Conservation (phyloP, 176 grass and related monocot species). For the Dendrocalamus sinicus region DNA sequence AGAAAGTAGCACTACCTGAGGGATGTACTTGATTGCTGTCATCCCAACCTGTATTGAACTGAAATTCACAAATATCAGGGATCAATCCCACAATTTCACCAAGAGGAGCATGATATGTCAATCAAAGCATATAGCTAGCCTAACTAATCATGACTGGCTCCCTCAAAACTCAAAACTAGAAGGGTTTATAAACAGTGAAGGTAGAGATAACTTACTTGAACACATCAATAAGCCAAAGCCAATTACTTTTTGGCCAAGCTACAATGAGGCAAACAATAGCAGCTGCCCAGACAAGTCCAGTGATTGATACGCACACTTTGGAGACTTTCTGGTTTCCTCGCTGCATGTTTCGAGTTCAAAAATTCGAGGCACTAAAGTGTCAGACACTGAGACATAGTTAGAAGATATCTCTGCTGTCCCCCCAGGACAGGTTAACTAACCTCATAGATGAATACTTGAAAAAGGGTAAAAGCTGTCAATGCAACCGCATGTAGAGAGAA, state of each 20-base stretch:
- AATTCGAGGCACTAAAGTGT: constrained; percentile 25
- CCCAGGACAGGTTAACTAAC: constrained; percentile 55
- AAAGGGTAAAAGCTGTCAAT: constrained; percentile 88
- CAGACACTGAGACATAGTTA: not conserved
- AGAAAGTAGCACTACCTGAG: constrained; percentile 68
- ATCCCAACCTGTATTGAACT: constrained; percentile 94
- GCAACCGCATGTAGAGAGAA: constrained; percentile 93
- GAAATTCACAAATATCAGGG: constrained; percentile 45
- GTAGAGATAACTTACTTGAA: constrained; percentile 77
- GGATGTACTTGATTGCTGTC: constrained; percentile 99
- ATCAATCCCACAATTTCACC: constrained; percentile 17
- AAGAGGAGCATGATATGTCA: constrained; percentile 8
- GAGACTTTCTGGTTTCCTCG: constrained; percentile 90
- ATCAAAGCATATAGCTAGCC: not conserved
- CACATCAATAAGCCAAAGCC: constrained; percentile 94
- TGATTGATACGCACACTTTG: constrained; percentile 72
- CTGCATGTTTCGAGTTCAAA: constrained; percentile 55
- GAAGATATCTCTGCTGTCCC: not conserved
- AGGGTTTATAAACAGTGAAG: not conserved
- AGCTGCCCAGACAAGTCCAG: constrained; percentile 59
- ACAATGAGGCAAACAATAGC: constrained; percentile 75
- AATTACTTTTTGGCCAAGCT: constrained; percentile 72
- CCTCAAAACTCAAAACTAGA: not conserved
- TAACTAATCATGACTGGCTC: not conserved
- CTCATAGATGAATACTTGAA: constrained; percentile 95